Evolutionary conservation across 257 asterid genomes (phyloP).

Genomic region (Euphrasia confusa): DNA sequence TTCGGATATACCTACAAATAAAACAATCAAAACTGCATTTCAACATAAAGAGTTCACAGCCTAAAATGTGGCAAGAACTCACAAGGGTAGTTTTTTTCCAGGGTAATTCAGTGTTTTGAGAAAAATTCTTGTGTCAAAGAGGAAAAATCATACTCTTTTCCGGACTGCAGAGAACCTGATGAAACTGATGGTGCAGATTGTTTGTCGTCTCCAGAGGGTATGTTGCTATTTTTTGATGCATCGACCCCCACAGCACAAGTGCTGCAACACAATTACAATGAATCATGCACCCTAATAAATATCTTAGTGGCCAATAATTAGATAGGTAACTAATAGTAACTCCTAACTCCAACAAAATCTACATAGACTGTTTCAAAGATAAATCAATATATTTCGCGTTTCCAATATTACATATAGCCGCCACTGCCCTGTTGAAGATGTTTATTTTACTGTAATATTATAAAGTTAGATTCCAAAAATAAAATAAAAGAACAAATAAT

Average conservation of each 20-base stretch:
- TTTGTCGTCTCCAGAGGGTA: conserved; percentile 37
- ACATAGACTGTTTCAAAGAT: too few species aligned
- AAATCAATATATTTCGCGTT: too few species aligned
- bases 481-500: too few species aligned
- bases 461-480: too few species aligned
- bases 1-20: conserved; percentile 34
- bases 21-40: conserved; percentile 26
- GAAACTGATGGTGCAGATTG: conserved; percentile 37
- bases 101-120: conserved; percentile 40
- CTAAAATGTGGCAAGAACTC: conserved; percentile 27
- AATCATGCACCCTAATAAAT: neutral
- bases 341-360: too few species aligned
- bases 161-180: conserved; percentile 25
- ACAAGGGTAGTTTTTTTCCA: conserved; percentile 16
- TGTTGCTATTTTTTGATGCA: conserved; percentile 37
- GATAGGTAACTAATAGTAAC: too few species aligned
- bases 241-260: conserved; percentile 33
- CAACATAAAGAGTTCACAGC: conserved; percentile 39
- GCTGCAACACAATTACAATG: conserved; percentile 33
- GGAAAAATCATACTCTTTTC: conserved; percentile 68
- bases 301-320: neutral
- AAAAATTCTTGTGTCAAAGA: conserved; percentile 68
- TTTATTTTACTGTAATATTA: too few species aligned
- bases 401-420: too few species aligned
- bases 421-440: too few species aligned